Evolutionary conservation across 2,329 filamentous ascomycete species (phyloP).

Genomic region (Fusarium lyarnte): DNA sequence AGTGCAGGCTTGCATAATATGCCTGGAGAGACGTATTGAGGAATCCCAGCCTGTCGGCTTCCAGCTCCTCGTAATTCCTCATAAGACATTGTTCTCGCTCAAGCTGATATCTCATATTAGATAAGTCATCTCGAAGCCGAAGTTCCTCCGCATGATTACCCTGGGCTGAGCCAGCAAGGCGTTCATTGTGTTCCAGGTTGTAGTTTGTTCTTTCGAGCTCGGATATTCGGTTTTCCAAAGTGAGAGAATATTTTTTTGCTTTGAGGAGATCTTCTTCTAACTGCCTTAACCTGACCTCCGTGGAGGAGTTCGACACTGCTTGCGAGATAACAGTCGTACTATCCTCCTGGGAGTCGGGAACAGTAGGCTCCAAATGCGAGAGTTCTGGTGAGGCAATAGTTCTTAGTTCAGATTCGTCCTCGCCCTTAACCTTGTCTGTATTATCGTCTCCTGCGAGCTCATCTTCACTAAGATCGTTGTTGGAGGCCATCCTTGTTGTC

Average conservation of each 20-base stretch:
- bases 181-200: background rate
- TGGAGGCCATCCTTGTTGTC: rapidly evolving
- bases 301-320: rapidly evolving
- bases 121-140: background rate
- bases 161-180: background rate
- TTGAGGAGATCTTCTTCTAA: background rate
- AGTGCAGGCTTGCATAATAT: background rate
- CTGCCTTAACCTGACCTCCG: rapidly evolving
- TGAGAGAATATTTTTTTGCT: background rate
- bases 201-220: rapidly evolving
- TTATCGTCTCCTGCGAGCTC: rapidly evolving
- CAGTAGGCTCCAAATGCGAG: background rate
- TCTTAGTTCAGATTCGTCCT: background rate
- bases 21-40: rapidly evolving
- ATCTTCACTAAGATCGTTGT: background rate
- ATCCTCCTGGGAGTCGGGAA: rapidly evolving
- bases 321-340: no score
- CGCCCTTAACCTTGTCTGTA: rapidly evolving
- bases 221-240: background rate
- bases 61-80: rapidly evolving
- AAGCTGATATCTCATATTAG: background rate
- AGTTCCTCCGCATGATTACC: rapidly evolving
- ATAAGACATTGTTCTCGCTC: rapidly evolving
- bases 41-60: background rate
- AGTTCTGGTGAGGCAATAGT: rapidly evolving